Evolutionary conservation across 192 early-diverging fungal species (phyloP), one percentile per base, ranked within the genome.

Genomic region (Coemansia aciculifera): DNA sequence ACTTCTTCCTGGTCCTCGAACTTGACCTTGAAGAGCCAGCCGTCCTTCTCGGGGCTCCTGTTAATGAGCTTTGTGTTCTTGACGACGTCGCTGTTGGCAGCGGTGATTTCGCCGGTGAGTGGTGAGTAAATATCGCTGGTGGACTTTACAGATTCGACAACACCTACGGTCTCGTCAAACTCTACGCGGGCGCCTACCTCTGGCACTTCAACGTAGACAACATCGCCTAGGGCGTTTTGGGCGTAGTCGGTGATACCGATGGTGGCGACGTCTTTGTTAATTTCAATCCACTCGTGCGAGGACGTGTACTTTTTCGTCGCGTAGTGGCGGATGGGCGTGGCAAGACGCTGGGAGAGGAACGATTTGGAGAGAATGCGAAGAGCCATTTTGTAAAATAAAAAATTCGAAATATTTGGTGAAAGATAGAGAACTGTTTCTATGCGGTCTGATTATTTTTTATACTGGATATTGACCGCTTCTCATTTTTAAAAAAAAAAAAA

Each of bases 121-220:
- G 96, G 96, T 24, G 94, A 85, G 72, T 92, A 95, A 43, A 98
- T 90, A 66, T 98, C 96, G 65, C 86, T 89, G 48, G 94, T 93
- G 60, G 96, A 95, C 87, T 98, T 98, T 74, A 98, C 96, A 39
- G 89, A 91, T 80, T 98, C 96, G 52, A 98, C 91, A 39, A 90
- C 90, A 66, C 92, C 90, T n/a, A 94, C 84, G 61, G 72, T 46
- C 2, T 88, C 91, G 85, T 75, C 71, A 23, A 54, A 31, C 19
- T 81, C 85, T n/a, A 94, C 86, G 29, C 69, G 59, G 36, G 74
- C 77, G 59, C 90, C 91, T 15, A 90, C 85, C 32, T 86, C 81
- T 36, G 94, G 94, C n/a, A 91, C 72, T 81, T 97, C 95, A 23
- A 93, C 91, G 75, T 87, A 98, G 51, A 98, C 96, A 48, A 98